These are phyloP conservation scores for Hortiboletus campestris DNA, from an alignment of 768 basidiomycete genomes.

Conservation along the genomic window DNA sequence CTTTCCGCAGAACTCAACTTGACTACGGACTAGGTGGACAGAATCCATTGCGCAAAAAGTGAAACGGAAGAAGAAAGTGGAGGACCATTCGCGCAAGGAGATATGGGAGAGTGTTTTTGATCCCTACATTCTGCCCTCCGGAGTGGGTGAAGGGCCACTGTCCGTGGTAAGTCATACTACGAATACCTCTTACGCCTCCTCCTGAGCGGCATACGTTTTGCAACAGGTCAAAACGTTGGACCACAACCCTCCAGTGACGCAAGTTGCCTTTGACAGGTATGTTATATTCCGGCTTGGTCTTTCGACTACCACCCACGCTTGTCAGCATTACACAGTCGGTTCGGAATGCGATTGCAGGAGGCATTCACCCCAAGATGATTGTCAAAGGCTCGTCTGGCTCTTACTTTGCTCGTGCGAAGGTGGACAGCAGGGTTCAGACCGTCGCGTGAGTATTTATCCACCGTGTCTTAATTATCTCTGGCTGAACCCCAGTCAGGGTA, in stretches of 20 bases:
- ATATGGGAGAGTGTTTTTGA: constrained; percentile 84
- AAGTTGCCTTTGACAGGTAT: constrained; percentile 69
- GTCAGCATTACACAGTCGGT: constrained; percentile 61
- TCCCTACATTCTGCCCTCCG: constrained; percentile 45
- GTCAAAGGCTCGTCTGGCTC: constrained; percentile 86
- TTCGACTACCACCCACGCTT: constrained; percentile 9
- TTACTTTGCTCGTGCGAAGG: constrained; percentile 85
- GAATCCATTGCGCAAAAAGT: constrained; percentile 84
- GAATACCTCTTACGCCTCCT: not conserved
- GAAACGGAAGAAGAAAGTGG: constrained; percentile 71
- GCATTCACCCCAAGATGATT: constrained; percentile 90
- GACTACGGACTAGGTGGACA: constrained; percentile 60
- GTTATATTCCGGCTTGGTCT: constrained; percentile 23
- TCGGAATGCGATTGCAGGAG: constrained; percentile 65
- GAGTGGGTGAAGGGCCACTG: constrained; percentile 27
- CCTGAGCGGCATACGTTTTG: constrained; percentile 1
- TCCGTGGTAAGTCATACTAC: constrained; percentile 15
- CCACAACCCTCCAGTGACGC: constrained; percentile 73
- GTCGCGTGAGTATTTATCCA: constrained; percentile 58
- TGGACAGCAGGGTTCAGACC: constrained; percentile 73
- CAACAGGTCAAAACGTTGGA: constrained; percentile 74
- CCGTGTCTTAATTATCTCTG: not conserved
- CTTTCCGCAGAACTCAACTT: not conserved
- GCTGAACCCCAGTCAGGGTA: constrained; percentile 46
- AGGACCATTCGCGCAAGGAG: constrained; percentile 61